phyloP scores from a whole-genome alignment of 176 grass and related monocot species.

The Ensete ventricosum region DNA sequence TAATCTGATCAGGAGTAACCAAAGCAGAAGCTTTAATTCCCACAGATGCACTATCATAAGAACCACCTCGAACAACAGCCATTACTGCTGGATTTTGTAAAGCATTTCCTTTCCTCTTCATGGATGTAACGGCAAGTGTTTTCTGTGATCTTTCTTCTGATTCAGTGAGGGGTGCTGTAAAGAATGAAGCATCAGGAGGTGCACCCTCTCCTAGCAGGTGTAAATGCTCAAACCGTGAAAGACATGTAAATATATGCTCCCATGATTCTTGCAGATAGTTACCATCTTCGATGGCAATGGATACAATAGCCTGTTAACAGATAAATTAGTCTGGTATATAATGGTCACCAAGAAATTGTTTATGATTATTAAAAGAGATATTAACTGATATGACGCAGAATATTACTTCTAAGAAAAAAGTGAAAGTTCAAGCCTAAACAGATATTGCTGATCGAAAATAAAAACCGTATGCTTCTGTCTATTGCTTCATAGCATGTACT shows the following conservation, averaged over 20 bases:
- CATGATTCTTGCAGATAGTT: slow-evolving; percentile 91
- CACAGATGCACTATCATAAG: slow-evolving; percentile 79
- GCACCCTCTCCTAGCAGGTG: slow-evolving; percentile 90
- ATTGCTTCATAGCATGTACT: background rate
- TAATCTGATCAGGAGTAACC: slow-evolving; percentile 90
- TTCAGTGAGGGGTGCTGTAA: slow-evolving; percentile 48
- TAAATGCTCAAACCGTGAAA: slow-evolving; percentile 93
- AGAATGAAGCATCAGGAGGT: slow-evolving; percentile 85
- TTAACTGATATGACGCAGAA: background rate
- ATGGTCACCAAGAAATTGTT: background rate
- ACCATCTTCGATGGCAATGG: slow-evolving; percentile 90
- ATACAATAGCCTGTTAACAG: slow-evolving; percentile 83
- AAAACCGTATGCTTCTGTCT: background rate
- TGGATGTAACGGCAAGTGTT: slow-evolving; percentile 36
- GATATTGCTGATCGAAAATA: background rate
- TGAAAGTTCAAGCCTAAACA: background rate
- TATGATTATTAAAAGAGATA: background rate
- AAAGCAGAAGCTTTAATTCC: slow-evolving; percentile 47
- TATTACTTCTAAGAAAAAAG: background rate
- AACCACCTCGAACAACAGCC: slow-evolving; percentile 84
- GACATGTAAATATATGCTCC: slow-evolving; percentile 92
- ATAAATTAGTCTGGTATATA: background rate
- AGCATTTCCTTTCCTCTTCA: slow-evolving; percentile 59
- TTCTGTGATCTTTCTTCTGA: slow-evolving; percentile 62
- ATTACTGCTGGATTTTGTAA: slow-evolving; percentile 91